phyloP scores from a whole-genome alignment of 116 monocot species.

The Iris pallida region DNA sequence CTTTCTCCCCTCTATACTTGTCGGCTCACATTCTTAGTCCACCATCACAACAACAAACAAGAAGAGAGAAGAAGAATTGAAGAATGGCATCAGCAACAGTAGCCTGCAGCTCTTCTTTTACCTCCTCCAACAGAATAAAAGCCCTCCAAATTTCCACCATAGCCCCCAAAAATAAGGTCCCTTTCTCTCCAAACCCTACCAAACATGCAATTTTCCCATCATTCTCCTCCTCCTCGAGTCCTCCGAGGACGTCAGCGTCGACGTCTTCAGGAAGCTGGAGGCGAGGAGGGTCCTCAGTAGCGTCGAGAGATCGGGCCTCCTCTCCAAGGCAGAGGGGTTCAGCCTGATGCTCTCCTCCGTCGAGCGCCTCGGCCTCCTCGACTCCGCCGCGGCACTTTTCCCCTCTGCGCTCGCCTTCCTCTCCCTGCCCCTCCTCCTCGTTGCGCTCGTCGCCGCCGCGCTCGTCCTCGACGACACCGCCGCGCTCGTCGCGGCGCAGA shows the following conservation, averaged over 20 bases:
- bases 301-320: slow-evolving; percentile 81
- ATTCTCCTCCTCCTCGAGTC: slow-evolving; percentile 64
- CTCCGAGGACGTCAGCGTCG: slow-evolving; percentile 59
- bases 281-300: slow-evolving; percentile 68
- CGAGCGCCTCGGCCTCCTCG: slow-evolving; percentile 75
- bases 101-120: slow-evolving; percentile 2
- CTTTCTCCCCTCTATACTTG: too few relatives aligned
- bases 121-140: slow-evolving; percentile 11
- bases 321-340: slow-evolving; percentile 87
- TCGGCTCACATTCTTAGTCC: too few relatives aligned
- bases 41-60: too few relatives aligned
- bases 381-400: slow-evolving; percentile 51
- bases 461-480: slow-evolving; percentile 69
- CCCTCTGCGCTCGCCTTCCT: slow-evolving; percentile 72
- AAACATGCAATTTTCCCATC: background rate
- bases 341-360: slow-evolving; percentile 84
- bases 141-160: slow-evolving; percentile 30
- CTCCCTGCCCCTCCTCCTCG: slow-evolving; percentile 62
- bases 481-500: slow-evolving; percentile 55
- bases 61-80: too few relatives aligned
- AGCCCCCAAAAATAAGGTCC: slow-evolving; percentile 39
- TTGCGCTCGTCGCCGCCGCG: slow-evolving; percentile 52
- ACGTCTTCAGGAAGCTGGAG: slow-evolving; percentile 83
- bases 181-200: too few relatives aligned
- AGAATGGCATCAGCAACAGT: background rate